phyloP scores from a whole-genome alignment of 495 filamentous ascomycete species.

The Penicillium nucicola region DNA sequence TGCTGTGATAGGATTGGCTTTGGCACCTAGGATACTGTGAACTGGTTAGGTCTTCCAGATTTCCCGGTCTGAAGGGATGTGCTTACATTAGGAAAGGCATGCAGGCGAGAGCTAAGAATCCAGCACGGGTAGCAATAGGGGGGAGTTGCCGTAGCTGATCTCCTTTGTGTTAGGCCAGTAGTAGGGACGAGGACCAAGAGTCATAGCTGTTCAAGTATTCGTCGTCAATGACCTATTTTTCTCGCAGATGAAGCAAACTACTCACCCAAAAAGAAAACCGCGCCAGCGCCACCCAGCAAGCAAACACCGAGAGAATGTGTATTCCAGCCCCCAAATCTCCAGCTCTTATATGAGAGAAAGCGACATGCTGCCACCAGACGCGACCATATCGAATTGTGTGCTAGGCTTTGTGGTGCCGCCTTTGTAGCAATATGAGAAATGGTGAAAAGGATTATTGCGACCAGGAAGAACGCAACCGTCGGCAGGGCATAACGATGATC shows the following conservation, averaged over 20 bases:
- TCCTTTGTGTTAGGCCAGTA: slow-evolving; percentile 52
- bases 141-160: slow-evolving; percentile 44
- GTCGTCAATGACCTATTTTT: not conserved
- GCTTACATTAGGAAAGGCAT: slow-evolving; percentile 49
- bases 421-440: slow-evolving; percentile 28
- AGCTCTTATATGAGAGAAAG: slow-evolving; percentile 41
- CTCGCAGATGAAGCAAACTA: not conserved
- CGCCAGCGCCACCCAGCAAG: slow-evolving; percentile 35
- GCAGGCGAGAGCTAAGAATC: slow-evolving; percentile 50
- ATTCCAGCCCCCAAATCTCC: slow-evolving; percentile 35
- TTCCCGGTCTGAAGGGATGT: slow-evolving; percentile 17
- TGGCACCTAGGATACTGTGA: slow-evolving; percentile 23
- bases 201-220: slow-evolving; percentile 35
- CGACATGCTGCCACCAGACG: slow-evolving; percentile 23
- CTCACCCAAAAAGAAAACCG: slow-evolving; percentile 47
- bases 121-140: slow-evolving; percentile 49
- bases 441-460: slow-evolving; percentile 43
- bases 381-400: slow-evolving; percentile 19
- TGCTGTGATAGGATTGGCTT: slow-evolving; percentile 44
- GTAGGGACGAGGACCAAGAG: slow-evolving; percentile 49
- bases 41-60: not conserved
- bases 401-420: slow-evolving; percentile 16
- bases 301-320: slow-evolving; percentile 42
- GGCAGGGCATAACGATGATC: slow-evolving; percentile 49
- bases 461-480: slow-evolving; percentile 49